These are phyloP conservation scores for Corymbia calophylla DNA, from an alignment of 441 rosid genomes.

Conservation along the genomic window DNA sequence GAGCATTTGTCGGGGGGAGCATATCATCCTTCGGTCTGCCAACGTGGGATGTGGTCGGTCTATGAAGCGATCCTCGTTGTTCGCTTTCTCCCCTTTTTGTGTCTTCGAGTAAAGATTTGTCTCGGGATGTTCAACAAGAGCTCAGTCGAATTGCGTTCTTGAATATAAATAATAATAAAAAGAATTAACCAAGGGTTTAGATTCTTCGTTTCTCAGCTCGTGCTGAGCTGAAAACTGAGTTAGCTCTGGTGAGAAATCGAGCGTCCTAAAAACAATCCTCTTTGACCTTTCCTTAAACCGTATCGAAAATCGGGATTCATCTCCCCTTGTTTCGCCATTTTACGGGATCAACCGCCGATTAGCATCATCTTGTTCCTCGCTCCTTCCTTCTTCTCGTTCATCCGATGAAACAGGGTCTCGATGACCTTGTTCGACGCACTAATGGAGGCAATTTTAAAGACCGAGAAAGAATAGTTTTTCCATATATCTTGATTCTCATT, in stretches of 20 bases:
- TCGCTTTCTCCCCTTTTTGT: background rate
- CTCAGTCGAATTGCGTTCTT: background rate
- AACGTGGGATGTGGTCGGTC: background rate
- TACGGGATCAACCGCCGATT: background rate
- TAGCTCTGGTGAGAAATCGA: background rate
- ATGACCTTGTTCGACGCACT: background rate
- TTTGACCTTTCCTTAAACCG: background rate
- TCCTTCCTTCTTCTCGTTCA: background rate
- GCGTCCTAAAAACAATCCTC: background rate
- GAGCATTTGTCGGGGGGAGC: background rate
- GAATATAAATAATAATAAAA: background rate
- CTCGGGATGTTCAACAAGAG: background rate
- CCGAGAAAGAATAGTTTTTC: background rate
- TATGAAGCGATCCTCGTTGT: background rate
- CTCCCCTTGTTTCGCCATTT: background rate
- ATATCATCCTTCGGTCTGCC: background rate
- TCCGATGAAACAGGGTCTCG: background rate
- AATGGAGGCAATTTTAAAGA: background rate
- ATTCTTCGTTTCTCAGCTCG: background rate
- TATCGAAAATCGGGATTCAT: background rate
- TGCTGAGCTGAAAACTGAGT: background rate
- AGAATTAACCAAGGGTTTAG: background rate
- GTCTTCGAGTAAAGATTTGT: background rate
- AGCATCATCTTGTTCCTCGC: background rate
- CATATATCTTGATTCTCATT: background rate